These are phyloP conservation scores for Plasmodium relictum DNA, from an alignment of 169 alveolate species.

Conservation along the genomic window DNA sequence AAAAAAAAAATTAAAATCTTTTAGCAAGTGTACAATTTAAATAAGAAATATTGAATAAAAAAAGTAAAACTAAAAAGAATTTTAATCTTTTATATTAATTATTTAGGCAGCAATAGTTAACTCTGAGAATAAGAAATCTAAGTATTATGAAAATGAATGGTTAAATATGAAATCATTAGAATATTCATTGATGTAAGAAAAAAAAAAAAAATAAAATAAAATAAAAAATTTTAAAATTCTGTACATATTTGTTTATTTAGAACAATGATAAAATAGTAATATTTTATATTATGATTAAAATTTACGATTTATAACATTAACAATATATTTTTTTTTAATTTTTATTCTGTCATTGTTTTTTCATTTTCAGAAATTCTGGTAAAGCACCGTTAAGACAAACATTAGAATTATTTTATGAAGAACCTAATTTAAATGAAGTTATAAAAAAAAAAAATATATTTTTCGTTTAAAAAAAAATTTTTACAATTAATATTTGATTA, in stretches of 20 bases:
- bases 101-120: conserved; percentile 51
- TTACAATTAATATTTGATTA: background rate
- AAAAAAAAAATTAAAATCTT: background rate
- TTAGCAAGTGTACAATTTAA: no score
- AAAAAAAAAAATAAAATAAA: background rate
- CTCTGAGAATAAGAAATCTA: conserved; percentile 52
- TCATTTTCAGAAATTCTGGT: conserved; percentile 47
- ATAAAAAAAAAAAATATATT: background rate
- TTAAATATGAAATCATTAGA: conserved; percentile 67
- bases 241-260: no score
- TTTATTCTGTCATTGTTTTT: conserved; percentile 1
- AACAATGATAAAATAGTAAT: no score
- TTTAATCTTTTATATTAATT: background rate
- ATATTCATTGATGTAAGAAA: conserved; percentile 45
- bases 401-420: conserved; percentile 49
- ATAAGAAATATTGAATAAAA: background rate
- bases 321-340: background rate
- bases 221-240: no score
- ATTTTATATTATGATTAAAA: no score
- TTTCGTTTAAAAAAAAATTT: no score
- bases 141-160: conserved; percentile 71
- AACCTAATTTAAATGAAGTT: conserved; percentile 30
- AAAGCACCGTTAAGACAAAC: conserved; percentile 48
- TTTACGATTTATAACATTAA: background rate
- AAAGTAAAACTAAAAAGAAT: background rate